A percentile compares a stretch with the other conserved stretches of the same genome.
Evolutionary conservation across 306 rosid species (phyloP).

Genomic region (Neltuma alba): DNA sequence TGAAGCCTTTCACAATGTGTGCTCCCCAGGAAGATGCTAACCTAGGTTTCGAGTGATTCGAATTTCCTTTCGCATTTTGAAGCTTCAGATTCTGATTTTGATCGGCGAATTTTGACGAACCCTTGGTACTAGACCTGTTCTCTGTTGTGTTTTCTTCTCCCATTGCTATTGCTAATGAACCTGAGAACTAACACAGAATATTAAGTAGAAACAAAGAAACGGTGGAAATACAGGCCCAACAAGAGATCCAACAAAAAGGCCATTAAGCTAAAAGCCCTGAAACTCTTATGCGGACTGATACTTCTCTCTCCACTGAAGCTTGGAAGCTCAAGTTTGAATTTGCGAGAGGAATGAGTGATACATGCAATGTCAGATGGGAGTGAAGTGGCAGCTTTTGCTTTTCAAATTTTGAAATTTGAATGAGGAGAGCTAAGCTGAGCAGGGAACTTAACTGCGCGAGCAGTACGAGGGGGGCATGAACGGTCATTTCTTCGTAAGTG

Average conservation of each 20-base stretch:
- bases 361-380: neutral
- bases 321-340: neutral
- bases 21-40: slow-evolving; percentile 91
- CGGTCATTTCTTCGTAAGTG: slow-evolving; percentile 47
- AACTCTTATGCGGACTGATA: no score
- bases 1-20: slow-evolving; percentile 83
- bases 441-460: slow-evolving; percentile 22
- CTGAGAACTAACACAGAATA: neutral
- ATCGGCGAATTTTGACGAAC: slow-evolving; percentile 58
- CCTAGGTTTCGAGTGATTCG: slow-evolving; percentile 59
- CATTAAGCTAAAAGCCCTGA: no score
- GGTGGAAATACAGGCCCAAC: no score
- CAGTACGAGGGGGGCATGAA: slow-evolving; percentile 46
- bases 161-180: slow-evolving; percentile 52
- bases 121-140: slow-evolving; percentile 57
- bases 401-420: slow-evolving; percentile 89
- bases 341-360: neutral
- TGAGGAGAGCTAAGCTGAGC: neutral
- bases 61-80: slow-evolving; percentile 50
- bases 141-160: slow-evolving; percentile 85
- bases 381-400: slow-evolving; percentile 53
- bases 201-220: no score
- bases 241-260: no score
- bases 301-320: neutral
- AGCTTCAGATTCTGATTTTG: slow-evolving; percentile 81